Percentiles rank a stretch among this genome's conserved stretches.
Evolutionary conservation across 2,329 filamentous ascomycete genomes (phyloP).

Genomic region (Pyrenophora seminiperda): DNA sequence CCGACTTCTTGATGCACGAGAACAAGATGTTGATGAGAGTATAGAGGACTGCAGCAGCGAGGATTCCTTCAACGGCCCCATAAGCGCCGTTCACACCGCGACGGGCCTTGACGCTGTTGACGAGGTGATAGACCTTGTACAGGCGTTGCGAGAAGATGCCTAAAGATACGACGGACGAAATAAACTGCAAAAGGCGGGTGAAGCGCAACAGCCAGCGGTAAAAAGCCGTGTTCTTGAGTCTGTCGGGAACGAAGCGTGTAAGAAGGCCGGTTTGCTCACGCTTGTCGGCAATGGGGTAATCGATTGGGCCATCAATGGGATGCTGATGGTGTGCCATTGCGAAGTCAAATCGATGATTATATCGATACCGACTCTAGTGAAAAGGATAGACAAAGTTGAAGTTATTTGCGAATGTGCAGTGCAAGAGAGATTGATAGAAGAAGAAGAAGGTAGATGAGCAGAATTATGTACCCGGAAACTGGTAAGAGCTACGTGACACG

Average conservation of each 20-base stretch:
- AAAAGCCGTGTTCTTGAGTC: slow-evolving; percentile 25
- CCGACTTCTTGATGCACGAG: slow-evolving; percentile 40
- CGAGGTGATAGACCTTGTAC: slow-evolving; percentile 49
- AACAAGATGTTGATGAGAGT: slow-evolving; percentile 48
- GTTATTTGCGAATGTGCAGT: too few species aligned
- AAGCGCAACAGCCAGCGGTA: slow-evolving; percentile 44
- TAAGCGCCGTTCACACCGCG: slow-evolving; percentile 40
- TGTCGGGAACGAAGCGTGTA: slow-evolving; percentile 38
- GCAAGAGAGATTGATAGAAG: too few species aligned
- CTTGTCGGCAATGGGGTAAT: slow-evolving; percentile 21
- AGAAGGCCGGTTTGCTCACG: slow-evolving; percentile 35
- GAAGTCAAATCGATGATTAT: neutral
- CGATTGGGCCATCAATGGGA: slow-evolving; percentile 20
- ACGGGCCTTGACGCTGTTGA: slow-evolving; percentile 38
- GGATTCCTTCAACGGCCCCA: slow-evolving; percentile 53
- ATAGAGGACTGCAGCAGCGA: slow-evolving; percentile 53
- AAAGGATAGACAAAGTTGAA: too few species aligned
- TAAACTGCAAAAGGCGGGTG: slow-evolving; percentile 52
- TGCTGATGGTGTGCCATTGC: slow-evolving; percentile 16
- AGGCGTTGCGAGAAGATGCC: slow-evolving; percentile 52
- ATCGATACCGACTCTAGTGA: too few species aligned
- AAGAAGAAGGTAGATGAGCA: too few species aligned
- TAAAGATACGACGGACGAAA: slow-evolving; percentile 52
- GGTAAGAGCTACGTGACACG: too few species aligned
- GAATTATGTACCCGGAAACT: too few species aligned